phyloP scores from a whole-genome alignment of 352 stramenopile species.

The Lagenidium giganteum region DNA sequence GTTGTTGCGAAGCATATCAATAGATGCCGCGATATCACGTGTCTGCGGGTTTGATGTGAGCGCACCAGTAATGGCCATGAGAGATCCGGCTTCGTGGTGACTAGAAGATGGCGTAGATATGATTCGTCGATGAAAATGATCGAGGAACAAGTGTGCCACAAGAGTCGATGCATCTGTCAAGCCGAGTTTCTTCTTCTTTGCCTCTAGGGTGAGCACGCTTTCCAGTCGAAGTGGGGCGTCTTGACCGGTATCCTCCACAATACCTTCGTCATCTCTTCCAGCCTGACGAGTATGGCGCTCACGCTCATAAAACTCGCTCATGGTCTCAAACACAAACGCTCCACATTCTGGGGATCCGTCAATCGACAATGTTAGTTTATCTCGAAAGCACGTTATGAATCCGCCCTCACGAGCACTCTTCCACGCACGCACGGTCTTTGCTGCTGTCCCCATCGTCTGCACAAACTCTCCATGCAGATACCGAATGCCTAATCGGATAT shows the following conservation, averaged over 20 bases:
- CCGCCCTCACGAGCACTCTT: constrained; percentile 7
- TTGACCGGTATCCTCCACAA: constrained; percentile 6
- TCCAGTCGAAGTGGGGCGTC: constrained; percentile 1
- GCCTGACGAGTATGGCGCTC: constrained; percentile 1
- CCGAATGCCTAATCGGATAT: constrained; percentile 4
- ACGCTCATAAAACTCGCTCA: constrained; percentile 18
- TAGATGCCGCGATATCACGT: constrained; percentile 9
- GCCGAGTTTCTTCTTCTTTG: constrained; percentile 13
- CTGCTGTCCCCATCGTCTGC: constrained; percentile 1
- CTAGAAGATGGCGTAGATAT: background rate
- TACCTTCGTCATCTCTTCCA: background rate
- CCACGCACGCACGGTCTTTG: constrained; percentile 7
- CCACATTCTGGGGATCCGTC: constrained; percentile 18
- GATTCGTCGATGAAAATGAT: constrained; percentile 15
- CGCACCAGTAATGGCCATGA: constrained; percentile 4
- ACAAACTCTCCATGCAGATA: constrained; percentile 21
- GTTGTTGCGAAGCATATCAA: constrained; percentile 1
- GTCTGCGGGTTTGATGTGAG: constrained; percentile 10
- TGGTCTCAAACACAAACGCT: constrained; percentile 18
- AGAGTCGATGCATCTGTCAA: constrained; percentile 8
- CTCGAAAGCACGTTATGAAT: constrained; percentile 15
- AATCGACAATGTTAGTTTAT: constrained; percentile 16
- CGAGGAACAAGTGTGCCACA: constrained; percentile 12
- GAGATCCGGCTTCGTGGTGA: background rate
- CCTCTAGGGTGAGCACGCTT: constrained; percentile 8